Evolutionary conservation across 305 asterid species (phyloP), one percentile per base, ranked within the genome.

Genomic region (Lippia alba): DNA sequence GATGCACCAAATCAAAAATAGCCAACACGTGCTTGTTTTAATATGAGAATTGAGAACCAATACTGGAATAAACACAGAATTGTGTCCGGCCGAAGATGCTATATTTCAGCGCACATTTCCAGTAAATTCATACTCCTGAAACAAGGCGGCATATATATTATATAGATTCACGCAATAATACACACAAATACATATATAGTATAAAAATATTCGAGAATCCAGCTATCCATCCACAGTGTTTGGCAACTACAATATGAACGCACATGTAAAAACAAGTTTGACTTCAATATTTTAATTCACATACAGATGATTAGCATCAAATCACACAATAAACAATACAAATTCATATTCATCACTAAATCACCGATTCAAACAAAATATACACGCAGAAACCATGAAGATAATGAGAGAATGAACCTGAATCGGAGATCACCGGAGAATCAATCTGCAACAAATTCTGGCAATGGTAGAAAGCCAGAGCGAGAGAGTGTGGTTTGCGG

Each of bases 71-170:
- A 11, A 36, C 8, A 56, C 45, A 59, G 12, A 60, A 70, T 53
- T 48, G 34, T 30, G 18, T 36, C 36, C 76, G 60, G 76, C 65
- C 2, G 19, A 55, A 50, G 64, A 58, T 50, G 19, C 78, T 40
- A 24, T 36, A 30, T 57, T 48, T 30, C 36, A 49, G 30, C 55
- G 56, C 24, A 12, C 48, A 72, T 53, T 44, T 6, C 17, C 4
- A 72, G 46, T 56, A 17, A 44, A 39, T 58, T 36, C 41, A 36
- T 36, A 36, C 53, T 46, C 53, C 15, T 46, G 5, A 9, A 46
- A 46, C 16, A 9, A 46, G 49, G 3, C 49, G 49, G 14, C 14
- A 44, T 44, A 44, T 44, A 6, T 6, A 6, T 5, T 44, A 44
- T 44, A 8, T 8, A 44, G 7, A 44, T 11, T 5, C 12, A 44